These are phyloP conservation scores for Hypoxylon rubiginosum DNA, from an alignment of 2,329 filamentous ascomycete genomes.

Conservation along the genomic window DNA sequence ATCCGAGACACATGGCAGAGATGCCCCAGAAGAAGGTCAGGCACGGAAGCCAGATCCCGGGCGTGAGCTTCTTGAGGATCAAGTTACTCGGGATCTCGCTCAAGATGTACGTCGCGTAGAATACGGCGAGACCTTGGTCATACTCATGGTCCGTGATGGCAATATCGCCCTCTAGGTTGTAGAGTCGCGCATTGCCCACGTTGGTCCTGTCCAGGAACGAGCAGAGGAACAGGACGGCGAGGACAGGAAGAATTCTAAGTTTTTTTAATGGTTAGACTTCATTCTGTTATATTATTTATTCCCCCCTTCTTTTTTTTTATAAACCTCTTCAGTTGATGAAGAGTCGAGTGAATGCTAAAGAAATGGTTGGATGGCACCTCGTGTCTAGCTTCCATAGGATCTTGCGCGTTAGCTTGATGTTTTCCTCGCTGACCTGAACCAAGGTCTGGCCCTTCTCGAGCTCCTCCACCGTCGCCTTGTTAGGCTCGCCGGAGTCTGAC, in stretches of 20 bases:
- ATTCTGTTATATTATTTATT: background rate
- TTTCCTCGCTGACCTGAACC: conserved; percentile 27
- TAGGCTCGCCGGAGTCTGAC: conserved; percentile 27
- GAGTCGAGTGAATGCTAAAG: conserved; percentile 7
- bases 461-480: conserved; percentile 46
- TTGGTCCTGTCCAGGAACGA: conserved; percentile 78
- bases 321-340: conserved; percentile 1
- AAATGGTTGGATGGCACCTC: conserved; percentile 54
- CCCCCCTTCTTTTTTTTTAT: background rate
- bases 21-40: conserved; percentile 70
- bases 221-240: conserved; percentile 75
- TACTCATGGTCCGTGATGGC: conserved; percentile 73
- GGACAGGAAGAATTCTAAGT: conserved; percentile 69
- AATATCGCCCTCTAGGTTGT: conserved; percentile 71
- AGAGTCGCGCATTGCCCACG: conserved; percentile 77
- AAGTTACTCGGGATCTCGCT: conserved; percentile 76
- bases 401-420: conserved; percentile 55
- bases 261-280: conserved; percentile 28
- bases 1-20: conserved; percentile 69
- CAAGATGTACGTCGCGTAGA: conserved; percentile 74
- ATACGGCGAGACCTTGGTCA: conserved; percentile 73
- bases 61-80: conserved; percentile 71
- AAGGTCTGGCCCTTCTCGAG: conserved; percentile 43
- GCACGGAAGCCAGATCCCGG: conserved; percentile 70
- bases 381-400: conserved; percentile 68